Evolutionary conservation across 1,284 basidiomycete genomes (phyloP), one percentile per base, ranked within the genome.

Genomic region (Trichosporon asahii): DNA sequence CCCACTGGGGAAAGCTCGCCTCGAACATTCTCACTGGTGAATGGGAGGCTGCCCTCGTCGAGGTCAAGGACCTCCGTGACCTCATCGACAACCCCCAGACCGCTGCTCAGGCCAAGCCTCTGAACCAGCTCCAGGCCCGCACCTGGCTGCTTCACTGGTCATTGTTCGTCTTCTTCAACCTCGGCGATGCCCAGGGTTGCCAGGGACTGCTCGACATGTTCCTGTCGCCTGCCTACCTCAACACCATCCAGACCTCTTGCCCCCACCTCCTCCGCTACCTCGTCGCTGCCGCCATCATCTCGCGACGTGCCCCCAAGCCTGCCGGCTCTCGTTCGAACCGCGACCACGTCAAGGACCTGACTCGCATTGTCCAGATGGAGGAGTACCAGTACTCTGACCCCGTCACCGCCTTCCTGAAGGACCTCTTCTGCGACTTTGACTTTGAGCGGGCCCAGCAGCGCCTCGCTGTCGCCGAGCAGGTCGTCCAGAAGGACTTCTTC

Each of bases 121-220:
- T 94, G 67, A 87, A 87, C 65, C 94, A 93, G 79, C 88, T 97
- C 66, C 95, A 96, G 84, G 92, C 94, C n/a, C 89, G 97, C 71
- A 94, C 94, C 65, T 98, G 96, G 95, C 89, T 97, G 70, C 89
- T 95, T 14, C 97, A 99, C 86, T 99, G 96, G 96, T 93, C 92
- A 18, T 89, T 99, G 66, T 99, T 98, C 84, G 94, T 98, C 74
- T 98, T 95, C 85, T 98, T 96, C 88, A 98, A 98, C 86, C 94
- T 98, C 84, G 90, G 90, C 0, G 89, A 94, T 75, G 95, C 94
- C 33, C 90, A 95, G 55, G 80, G 80, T 27, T 78, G 76, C 73
- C 92, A 92, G n/a, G 89, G 93, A 49, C 89, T 99, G 68, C 90
- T 99, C 75, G 97, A 99, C 80, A 93, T 94, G 27, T 99, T 98